A percentile compares a stretch with the other conserved stretches of the same genome.
Conservation (phyloP, 192 early-diverging fungal species). For the Spizellomyces sp. region DNA sequence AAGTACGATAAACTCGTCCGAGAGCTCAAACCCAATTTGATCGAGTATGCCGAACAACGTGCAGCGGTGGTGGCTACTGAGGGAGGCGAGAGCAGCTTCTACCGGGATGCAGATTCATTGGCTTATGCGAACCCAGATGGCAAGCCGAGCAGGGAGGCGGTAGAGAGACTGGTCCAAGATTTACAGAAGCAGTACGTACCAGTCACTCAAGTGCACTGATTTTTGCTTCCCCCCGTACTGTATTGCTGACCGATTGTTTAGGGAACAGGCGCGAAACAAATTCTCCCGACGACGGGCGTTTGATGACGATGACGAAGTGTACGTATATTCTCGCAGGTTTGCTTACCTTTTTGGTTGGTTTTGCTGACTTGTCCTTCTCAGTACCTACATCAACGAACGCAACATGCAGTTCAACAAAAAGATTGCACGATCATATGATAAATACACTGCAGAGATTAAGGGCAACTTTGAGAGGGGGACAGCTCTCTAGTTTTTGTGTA, state of each 20-base stretch:
- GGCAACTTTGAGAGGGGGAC: constrained; percentile 56
- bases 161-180: constrained; percentile 71
- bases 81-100: constrained; percentile 44
- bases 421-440: constrained; percentile 92
- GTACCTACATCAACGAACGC: constrained; percentile 95
- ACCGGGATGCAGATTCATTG: constrained; percentile 69
- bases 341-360: neutral
- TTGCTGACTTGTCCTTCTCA: neutral
- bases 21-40: constrained; percentile 84
- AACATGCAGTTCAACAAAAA: constrained; percentile 97
- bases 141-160: constrained; percentile 63
- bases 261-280: constrained; percentile 39
- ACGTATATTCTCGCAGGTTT: neutral
- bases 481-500: constrained; percentile 8
- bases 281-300: constrained; percentile 71
- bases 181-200: constrained; percentile 66
- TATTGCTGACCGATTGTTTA: constrained; percentile 1
- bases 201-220: neutral
- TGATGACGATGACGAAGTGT: constrained; percentile 78
- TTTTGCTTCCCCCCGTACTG: neutral
- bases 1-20: constrained; percentile 82
- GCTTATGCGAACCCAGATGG: constrained; percentile 60
- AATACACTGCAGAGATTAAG: constrained; percentile 90
- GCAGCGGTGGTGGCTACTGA: constrained; percentile 32
- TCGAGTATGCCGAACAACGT: constrained; percentile 72